Base-by-base conservation (phyloP, 768 basidiomycete species). In the Lactifluus rugatus region DNA sequence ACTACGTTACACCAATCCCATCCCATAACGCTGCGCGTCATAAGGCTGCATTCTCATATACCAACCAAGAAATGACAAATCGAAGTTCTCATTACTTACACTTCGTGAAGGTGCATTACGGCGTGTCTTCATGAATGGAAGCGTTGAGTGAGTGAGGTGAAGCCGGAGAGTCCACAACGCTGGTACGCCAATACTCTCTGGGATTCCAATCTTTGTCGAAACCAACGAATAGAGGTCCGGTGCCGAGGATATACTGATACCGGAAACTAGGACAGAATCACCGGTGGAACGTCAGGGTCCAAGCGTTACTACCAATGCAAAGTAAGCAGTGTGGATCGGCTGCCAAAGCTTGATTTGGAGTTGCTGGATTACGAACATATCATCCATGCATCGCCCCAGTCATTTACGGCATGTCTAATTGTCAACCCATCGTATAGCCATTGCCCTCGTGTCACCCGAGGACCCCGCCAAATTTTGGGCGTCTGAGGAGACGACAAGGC, bases 101-200 rank as follows among this genome's bases (percentile, higher is more conserved):
- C 16, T 17, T 39, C 47, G 21, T 50, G 2, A 19, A 2, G 53
- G 58, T 10, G 39, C 47, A 19, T 37, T 17, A 39, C 26, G n/a
- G 26, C 32, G 37, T 13, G 54, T 9, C 9, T 34, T 50, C 48
- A 60, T 26, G 10, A 36, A 34, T 4, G 58, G 53, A 39, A 60
- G 48, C 16, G n/a, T 36, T 13, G 54, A 36, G 2, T 28, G 26
- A 23, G 60, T 52, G 25, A 61, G 17, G 48, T 61, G 56, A 21
- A 31, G n/a, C 28, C 36, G 34, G 21, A 61, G 50, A 52, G 14
- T 41, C 55, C 21, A 37, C 36, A n/a, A n/a, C 13, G 48, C 28
- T 25, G 37, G 39, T 2, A 55, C 19, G 14, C 53, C 53, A 31
- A 54, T 42, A 19, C 37, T 10, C 41, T 41, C 17, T 11, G 58